Evolutionary conservation across 1,284 basidiomycete genomes (phyloP).

Genomic region (Irpex sp.): DNA sequence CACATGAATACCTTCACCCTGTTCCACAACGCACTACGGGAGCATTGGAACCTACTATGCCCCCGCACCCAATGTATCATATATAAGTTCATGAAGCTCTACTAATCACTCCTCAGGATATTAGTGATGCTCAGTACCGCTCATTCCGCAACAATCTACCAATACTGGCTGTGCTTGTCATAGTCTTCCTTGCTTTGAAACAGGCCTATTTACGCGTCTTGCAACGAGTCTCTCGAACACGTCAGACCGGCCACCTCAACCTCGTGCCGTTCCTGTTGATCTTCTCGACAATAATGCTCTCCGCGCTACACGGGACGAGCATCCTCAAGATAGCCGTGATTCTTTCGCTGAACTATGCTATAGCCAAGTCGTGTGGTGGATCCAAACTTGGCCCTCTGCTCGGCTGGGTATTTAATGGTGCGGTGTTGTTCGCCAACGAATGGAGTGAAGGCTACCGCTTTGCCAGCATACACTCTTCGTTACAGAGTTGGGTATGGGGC

Average conservation of each 20-base stretch:
- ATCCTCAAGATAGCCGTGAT: conserved; percentile 78
- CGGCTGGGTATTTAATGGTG: conserved; percentile 78
- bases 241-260: conserved; percentile 12
- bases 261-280: conserved; percentile 26
- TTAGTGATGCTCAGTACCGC: conserved; percentile 83
- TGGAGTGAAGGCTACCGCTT: conserved; percentile 76
- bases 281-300: conserved; percentile 65
- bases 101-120: conserved; percentile 53
- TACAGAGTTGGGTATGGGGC: conserved; percentile 38
- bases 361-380: conserved; percentile 48
- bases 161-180: conserved; percentile 51
- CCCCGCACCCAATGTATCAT: background rate
- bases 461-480: conserved; percentile 46
- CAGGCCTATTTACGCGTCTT: conserved; percentile 19
- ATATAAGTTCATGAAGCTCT: background rate
- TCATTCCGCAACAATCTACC: conserved; percentile 77
- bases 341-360: conserved; percentile 65
- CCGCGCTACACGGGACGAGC: conserved; percentile 86
- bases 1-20: too few species aligned
- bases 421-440: conserved; percentile 79
- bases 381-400: conserved; percentile 45
- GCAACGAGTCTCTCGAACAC: background rate
- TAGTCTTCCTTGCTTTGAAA: conserved; percentile 45
- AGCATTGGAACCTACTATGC: background rate
- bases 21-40: background rate